phyloP scores from a whole-genome alignment of 2,329 filamentous ascomycete species.

The Cladosporium phlei region DNA sequence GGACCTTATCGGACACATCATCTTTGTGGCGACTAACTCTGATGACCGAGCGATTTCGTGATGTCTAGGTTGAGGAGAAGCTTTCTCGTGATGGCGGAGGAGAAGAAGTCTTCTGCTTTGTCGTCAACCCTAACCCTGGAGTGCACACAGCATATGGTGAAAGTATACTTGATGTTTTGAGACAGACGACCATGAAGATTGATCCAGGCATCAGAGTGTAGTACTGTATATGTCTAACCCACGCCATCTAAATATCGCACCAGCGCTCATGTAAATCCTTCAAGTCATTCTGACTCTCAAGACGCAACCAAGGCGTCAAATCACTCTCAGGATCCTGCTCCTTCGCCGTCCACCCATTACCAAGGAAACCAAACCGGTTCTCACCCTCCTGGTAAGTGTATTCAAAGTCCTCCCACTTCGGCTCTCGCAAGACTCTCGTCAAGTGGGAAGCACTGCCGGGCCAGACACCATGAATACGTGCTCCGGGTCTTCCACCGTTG shows the following conservation, averaged over 20 bases:
- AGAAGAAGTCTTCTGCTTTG: too few relatives aligned
- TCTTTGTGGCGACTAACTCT: too few relatives aligned
- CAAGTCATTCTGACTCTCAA: constrained; percentile 55
- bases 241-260: constrained; percentile 39
- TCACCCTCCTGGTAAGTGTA: constrained; percentile 44
- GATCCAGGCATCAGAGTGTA: too few relatives aligned
- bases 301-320: constrained; percentile 59
- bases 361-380: constrained; percentile 60
- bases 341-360: constrained; percentile 60
- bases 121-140: too few relatives aligned
- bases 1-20: too few relatives aligned
- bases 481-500: constrained; percentile 60
- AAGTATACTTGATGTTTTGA: too few relatives aligned
- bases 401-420: constrained; percentile 57
- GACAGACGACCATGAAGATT: too few relatives aligned
- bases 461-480: constrained; percentile 63
- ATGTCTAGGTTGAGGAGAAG: too few relatives aligned
- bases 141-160: too few relatives aligned
- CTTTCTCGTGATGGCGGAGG: too few relatives aligned
- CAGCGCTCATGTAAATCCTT: constrained; percentile 63
- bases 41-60: too few relatives aligned
- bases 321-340: constrained; percentile 55
- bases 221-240: too few relatives aligned
- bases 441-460: constrained; percentile 62
- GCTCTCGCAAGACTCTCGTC: constrained; percentile 52